Evolutionary conservation across 2,329 filamentous ascomycete genomes (phyloP), one percentile per base, ranked within the genome.

Genomic region (Leptosphaerulina australis): DNA sequence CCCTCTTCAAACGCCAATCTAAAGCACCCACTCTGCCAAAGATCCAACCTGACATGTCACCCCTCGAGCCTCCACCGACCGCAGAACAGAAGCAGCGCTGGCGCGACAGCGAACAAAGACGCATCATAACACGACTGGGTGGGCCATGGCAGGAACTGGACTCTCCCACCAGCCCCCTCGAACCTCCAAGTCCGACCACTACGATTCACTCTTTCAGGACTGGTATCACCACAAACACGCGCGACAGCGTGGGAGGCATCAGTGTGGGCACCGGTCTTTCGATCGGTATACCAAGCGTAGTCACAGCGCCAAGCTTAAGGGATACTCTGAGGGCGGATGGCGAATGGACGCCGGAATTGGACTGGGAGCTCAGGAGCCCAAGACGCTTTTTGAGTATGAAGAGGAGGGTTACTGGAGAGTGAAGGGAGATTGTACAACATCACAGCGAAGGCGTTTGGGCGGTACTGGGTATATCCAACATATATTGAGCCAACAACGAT

Each of bases 61-160:
- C 48, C 4, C 21, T 46, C 41, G 35, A 48, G 20, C 44, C 47
- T 7, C 44, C 48, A 14, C 37, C 44, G 9, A 46, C 37, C 1
- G 21, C 41, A 9, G 50, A 56, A 12, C 59, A 53, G 21, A 60
- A 56, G 8, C 49, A 47, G 31, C 39, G 48, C 24, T 63, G 60
- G 60, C 59, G 60, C 37, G 48, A 54, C 31, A 59, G 54, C n/a
- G 58, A 64, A 44, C 54, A 63, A 41, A 35, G 38, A 25, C 60
- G 60, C 20, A 60, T 64, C 29, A 44, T 64, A 21, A 45, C 50
- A 10, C 59, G 60, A 9, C 38, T 64, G 1, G 61, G 61, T 8
- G 61, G 61, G 5, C 61, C 61, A 2, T 64, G 61, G 61, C 36
- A 51, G 11, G 36, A 46, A 37, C 48, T 51, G 30, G 36, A 36